Evolutionary conservation across 768 basidiomycete genomes (phyloP).

Genomic region (Lentinula detonsa): DNA sequence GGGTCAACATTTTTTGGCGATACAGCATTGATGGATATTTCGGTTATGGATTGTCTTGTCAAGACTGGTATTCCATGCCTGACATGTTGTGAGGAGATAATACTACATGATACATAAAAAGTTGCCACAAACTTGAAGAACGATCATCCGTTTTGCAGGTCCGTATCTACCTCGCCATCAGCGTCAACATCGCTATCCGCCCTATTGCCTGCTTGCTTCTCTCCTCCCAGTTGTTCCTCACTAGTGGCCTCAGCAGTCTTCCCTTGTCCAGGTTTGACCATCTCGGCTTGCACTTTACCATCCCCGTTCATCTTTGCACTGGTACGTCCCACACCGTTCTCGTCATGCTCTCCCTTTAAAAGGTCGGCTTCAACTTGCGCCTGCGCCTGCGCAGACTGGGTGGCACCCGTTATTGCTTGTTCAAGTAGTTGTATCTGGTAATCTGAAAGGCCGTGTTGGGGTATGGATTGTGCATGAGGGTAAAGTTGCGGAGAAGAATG

Average conservation of each 20-base stretch:
- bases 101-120: too few relatives aligned
- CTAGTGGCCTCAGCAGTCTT: neutral
- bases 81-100: too few relatives aligned
- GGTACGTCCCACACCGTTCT: conserved; percentile 27
- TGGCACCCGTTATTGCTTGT: conserved; percentile 68
- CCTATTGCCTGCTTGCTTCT: neutral
- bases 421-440: conserved; percentile 67
- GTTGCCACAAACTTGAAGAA: too few relatives aligned
- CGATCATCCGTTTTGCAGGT: neutral
- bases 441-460: conserved; percentile 66
- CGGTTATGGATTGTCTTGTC: too few relatives aligned
- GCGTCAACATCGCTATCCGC: neutral
- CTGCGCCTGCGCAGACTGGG: conserved; percentile 70
- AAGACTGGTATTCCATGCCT: too few relatives aligned
- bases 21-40: too few relatives aligned
- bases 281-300: neutral
- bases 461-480: conserved; percentile 34
- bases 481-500: neutral
- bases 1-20: too few relatives aligned
- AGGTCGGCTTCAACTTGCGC: conserved; percentile 78
- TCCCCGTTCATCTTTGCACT: conserved; percentile 26
- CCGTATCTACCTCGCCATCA: neutral
- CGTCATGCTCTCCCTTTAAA: conserved; percentile 65
- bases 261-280: neutral
- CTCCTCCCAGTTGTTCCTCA: neutral